Conservation (phyloP, 2,329 filamentous ascomycete genomes). For the Exophiala spinifera region DNA sequence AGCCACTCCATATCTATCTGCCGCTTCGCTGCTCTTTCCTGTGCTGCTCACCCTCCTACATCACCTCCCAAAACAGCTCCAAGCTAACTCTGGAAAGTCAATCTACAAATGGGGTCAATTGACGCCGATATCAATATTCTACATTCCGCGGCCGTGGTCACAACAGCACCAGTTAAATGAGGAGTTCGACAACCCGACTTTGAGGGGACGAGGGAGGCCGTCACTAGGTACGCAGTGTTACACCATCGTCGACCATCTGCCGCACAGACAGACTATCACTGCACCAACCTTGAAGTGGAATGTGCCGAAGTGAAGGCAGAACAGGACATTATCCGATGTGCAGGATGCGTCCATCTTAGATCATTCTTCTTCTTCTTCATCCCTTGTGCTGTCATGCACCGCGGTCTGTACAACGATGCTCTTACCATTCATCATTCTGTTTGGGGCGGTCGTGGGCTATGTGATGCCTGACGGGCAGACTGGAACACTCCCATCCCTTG, state of each 20-base stretch:
- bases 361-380: no score
- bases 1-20: no score
- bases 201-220: no score
- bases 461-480: conserved; percentile 1
- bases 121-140: not conserved
- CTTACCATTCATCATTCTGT: not conserved
- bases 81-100: not conserved
- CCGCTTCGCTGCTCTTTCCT: no score
- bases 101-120: not conserved
- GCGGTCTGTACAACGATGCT: not conserved
- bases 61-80: no score
- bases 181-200: no score
- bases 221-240: not conserved
- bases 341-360: no score
- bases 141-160: not conserved
- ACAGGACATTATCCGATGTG: not conserved
- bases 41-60: no score
- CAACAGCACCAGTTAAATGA: no score
- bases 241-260: not conserved
- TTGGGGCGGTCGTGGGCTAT: not conserved
- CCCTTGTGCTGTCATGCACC: not conserved
- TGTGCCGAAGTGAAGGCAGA: not conserved
- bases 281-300: not conserved
- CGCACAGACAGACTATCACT: no score
- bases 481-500: not conserved